A percentile compares a stretch with the other conserved stretches of the same genome.
phyloP scores from a whole-genome alignment of 208 protist genomes.

The Novymonas esmeraldas region DNA sequence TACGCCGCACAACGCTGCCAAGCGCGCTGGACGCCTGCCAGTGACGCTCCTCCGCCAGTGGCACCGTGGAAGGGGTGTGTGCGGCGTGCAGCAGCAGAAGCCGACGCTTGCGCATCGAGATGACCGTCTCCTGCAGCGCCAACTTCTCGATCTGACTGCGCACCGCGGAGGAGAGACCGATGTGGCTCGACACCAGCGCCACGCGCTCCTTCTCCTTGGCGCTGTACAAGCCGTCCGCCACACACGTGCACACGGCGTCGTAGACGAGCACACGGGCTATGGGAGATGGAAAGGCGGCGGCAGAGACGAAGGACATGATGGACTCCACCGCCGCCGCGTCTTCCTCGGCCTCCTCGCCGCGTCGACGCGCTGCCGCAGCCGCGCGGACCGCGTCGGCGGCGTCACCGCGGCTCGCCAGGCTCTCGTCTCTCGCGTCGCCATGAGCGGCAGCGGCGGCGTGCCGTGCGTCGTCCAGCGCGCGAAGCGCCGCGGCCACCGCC shows the following conservation, averaged over 20 bases:
- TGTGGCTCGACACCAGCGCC: conserved; percentile 52
- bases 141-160: conserved; percentile 71
- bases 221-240: conserved; percentile 60
- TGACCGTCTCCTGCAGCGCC: conserved; percentile 54
- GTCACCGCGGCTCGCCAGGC: background rate
- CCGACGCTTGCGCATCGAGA: conserved; percentile 57
- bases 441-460: no score
- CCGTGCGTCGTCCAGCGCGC: no score
- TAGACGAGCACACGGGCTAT: conserved; percentile 67
- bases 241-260: conserved; percentile 67
- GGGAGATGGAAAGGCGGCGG: conserved; percentile 43
- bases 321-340: conserved; percentile 23
- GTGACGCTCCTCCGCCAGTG: conserved; percentile 4
- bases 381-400: background rate
- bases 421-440: background rate
- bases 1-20: no score
- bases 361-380: background rate
- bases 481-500: no score
- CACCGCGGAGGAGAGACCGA: conserved; percentile 61
- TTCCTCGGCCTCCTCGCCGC: conserved; percentile 12
- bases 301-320: conserved; percentile 51
- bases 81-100: conserved; percentile 30
- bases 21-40: conserved; percentile 1
- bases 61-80: no score
- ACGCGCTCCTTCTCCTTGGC: conserved; percentile 55